phyloP scores from a whole-genome alignment of 75 land plant species.

The Cryptomeria japonica region DNA sequence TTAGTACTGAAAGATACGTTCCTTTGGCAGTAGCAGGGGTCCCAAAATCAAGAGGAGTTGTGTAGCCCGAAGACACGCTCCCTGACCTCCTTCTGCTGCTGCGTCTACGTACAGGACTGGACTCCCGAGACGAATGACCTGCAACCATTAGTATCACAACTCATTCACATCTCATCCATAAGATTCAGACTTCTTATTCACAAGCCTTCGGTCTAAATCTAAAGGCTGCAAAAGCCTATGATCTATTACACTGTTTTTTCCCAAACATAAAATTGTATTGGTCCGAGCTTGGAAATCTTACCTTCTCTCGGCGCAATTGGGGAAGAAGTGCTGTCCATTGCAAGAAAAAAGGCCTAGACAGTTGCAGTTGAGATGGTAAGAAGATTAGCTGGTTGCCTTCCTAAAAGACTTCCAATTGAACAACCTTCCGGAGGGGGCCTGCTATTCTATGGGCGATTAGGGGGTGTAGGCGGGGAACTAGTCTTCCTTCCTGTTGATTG shows the following conservation, averaged over 20 bases:
- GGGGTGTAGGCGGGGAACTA: no score
- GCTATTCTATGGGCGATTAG: no score
- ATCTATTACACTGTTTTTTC: not conserved
- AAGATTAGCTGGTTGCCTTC: not conserved
- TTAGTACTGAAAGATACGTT: constrained; percentile 33
- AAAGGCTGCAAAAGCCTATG: no score
- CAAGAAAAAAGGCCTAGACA: not conserved
- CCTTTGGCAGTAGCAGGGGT: constrained; percentile 16
- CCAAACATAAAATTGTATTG: not conserved
- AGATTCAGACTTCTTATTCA: no score
- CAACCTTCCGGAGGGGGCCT: no score
- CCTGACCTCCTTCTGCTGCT: constrained; percentile 24
- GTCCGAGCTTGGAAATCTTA: not conserved
- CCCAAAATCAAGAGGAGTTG: constrained; percentile 22
- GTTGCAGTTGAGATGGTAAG: not conserved
- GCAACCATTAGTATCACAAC: not conserved
- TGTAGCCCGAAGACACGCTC: constrained; percentile 29
- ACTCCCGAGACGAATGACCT: constrained; percentile 2
- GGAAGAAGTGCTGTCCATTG: not conserved
- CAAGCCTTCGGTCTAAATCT: no score
- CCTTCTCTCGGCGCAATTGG: not conserved
- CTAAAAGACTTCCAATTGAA: no score
- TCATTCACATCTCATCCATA: not conserved
- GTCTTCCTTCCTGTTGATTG: no score
- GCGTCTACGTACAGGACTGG: constrained; percentile 11